Evolutionary conservation across 805 yeast species (phyloP).

Genomic region (Sungouiozyma ichnusensis): DNA sequence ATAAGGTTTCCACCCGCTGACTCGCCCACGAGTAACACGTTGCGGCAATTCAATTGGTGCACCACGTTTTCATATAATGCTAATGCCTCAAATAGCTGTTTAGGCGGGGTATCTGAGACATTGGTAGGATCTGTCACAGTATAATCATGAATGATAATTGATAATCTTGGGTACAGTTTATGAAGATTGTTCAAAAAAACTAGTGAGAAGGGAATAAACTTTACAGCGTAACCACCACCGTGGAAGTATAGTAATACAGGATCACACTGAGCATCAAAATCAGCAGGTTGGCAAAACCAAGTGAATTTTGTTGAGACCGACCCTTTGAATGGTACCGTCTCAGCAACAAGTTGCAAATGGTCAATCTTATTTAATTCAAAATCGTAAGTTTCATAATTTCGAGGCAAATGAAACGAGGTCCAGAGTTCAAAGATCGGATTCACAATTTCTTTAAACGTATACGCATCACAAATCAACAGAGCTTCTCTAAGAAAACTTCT

Average conservation of each 20-base stretch:
- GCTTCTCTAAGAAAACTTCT: constrained; percentile 12
- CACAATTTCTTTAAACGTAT: constrained; percentile 6
- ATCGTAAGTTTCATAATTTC: background rate
- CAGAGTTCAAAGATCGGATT: constrained; percentile 10
- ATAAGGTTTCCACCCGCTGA: constrained; percentile 22
- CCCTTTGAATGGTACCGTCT: background rate
- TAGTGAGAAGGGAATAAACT: constrained; percentile 9
- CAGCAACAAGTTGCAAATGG: background rate
- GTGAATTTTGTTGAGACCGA: background rate
- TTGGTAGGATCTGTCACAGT: constrained; percentile 8
- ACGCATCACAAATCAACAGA: constrained; percentile 6
- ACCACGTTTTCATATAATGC: constrained; percentile 8
- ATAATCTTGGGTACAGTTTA: constrained; percentile 8
- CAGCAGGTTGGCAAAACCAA: constrained; percentile 9
- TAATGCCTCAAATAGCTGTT: constrained; percentile 10
- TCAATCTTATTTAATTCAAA: background rate
- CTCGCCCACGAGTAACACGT: constrained; percentile 18
- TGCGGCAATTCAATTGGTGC: constrained; percentile 5
- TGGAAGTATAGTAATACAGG: constrained; percentile 15
- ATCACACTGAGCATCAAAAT: constrained; percentile 11
- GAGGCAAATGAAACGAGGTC: background rate
- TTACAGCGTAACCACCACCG: constrained; percentile 22
- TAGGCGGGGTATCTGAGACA: background rate
- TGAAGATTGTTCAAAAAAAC: constrained; percentile 9
- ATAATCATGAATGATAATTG: constrained; percentile 14